phyloP scores from a whole-genome alignment of 495 filamentous ascomycete species.

The Aspergillus bridgeri region DNA sequence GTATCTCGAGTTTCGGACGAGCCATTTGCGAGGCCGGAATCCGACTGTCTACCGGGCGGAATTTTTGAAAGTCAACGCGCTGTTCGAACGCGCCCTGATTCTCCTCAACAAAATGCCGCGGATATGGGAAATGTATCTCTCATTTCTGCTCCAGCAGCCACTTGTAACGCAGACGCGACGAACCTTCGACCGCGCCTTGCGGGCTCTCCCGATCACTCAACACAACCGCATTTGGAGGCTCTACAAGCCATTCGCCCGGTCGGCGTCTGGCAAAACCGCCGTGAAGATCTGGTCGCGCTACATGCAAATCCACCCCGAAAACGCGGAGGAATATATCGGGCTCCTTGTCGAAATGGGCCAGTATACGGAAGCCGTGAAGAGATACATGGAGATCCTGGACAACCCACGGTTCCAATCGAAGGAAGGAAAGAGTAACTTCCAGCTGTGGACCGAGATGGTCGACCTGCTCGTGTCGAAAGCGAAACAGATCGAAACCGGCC shows the following conservation, averaged over 20 bases:
- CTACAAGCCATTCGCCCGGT: slow-evolving; percentile 88
- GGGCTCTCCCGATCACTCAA: slow-evolving; percentile 93
- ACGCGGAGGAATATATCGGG: slow-evolving; percentile 91
- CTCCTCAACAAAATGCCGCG: slow-evolving; percentile 98
- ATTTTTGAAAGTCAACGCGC: slow-evolving; percentile 88
- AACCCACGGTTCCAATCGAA: slow-evolving; percentile 90
- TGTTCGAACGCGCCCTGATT: slow-evolving; percentile 92
- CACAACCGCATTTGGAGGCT: slow-evolving; percentile 96
- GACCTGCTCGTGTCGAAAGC: slow-evolving; percentile 91
- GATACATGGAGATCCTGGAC: slow-evolving; percentile 91
- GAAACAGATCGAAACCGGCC: slow-evolving; percentile 75
- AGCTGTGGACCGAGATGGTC: slow-evolving; percentile 98
- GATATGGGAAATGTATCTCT: slow-evolving; percentile 98
- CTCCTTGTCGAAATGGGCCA: slow-evolving; percentile 76
- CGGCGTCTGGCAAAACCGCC: slow-evolving; percentile 86
- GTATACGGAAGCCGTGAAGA: slow-evolving; percentile 89
- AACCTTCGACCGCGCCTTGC: slow-evolving; percentile 90
- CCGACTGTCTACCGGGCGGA: slow-evolving; percentile 76
- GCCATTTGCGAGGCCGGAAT: slow-evolving; percentile 81
- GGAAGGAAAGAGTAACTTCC: slow-evolving; percentile 89
- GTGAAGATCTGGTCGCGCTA: slow-evolving; percentile 93
- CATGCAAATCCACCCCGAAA: slow-evolving; percentile 97
- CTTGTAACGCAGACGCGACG: slow-evolving; percentile 85
- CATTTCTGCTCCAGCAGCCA: slow-evolving; percentile 86
- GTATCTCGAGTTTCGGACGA: slow-evolving; percentile 84